These are phyloP conservation scores for Colletotrichum tanaceti DNA, from an alignment of 2,329 filamentous ascomycete species.

Conservation along the genomic window DNA sequence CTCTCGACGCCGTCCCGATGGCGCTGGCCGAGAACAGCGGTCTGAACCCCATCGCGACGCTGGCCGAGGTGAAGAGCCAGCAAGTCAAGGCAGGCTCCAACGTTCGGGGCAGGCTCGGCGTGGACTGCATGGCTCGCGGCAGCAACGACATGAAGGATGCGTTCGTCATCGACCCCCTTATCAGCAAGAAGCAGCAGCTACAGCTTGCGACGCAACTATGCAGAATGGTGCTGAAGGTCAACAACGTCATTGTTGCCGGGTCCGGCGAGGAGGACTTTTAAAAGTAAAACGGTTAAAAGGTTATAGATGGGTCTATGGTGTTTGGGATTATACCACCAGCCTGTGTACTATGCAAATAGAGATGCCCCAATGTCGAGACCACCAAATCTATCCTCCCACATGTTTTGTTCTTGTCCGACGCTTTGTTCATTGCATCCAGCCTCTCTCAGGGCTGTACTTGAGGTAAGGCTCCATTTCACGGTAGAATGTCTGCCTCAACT, in stretches of 20 bases:
- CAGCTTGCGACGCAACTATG: slow-evolving; percentile 96
- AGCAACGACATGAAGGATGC: slow-evolving; percentile 98
- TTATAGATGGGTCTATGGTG: slow-evolving; percentile 39
- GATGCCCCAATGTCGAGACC: slow-evolving; percentile 37
- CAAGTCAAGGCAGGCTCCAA: slow-evolving; percentile 79
- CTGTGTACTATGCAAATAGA: slow-evolving; percentile 43
- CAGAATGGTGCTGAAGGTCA: slow-evolving; percentile 97
- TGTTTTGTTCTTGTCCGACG: not conserved
- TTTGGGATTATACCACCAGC: slow-evolving; percentile 42
- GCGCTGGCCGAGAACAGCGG: slow-evolving; percentile 97
- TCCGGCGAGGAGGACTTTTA: slow-evolving; percentile 90
- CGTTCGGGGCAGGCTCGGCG: slow-evolving; percentile 76
- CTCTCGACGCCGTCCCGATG: slow-evolving; percentile 93
- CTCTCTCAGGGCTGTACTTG: slow-evolving; percentile 46
- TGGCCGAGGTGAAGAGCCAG: slow-evolving; percentile 94
- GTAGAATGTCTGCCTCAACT: slow-evolving; percentile 56
- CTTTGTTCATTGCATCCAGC: slow-evolving; percentile 38
- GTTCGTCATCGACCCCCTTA: slow-evolving; percentile 97
- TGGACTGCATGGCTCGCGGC: slow-evolving; percentile 97
- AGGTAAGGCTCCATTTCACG: slow-evolving; percentile 51
- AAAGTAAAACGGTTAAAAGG: slow-evolving; percentile 43
- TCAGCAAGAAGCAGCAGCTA: slow-evolving; percentile 97
- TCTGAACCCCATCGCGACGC: slow-evolving; percentile 92
- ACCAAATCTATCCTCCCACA: slow-evolving; percentile 17
- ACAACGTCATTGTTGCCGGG: slow-evolving; percentile 94